Conservation (phyloP, 2,329 filamentous ascomycete species). For the Neopestalotiopsis rosae region DNA sequence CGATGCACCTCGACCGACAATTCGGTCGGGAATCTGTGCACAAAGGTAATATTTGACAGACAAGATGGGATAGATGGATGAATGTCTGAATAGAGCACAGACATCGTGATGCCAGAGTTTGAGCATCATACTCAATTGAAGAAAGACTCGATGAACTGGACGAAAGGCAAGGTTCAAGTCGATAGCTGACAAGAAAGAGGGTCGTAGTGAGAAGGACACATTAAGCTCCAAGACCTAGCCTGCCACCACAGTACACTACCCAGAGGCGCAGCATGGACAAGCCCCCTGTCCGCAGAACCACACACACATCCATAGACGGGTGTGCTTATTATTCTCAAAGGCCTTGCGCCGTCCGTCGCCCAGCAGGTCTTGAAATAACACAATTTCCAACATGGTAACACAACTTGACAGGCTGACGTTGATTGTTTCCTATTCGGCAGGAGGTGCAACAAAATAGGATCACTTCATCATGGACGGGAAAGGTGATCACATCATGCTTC, state of each 20-base stretch:
- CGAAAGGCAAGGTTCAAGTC: no score
- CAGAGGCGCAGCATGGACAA: conserved; percentile 6
- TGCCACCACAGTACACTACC: not conserved
- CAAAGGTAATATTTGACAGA: no score
- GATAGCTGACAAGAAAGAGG: not conserved
- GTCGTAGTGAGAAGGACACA: not conserved
- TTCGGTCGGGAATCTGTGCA: not conserved
- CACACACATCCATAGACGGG: not conserved
- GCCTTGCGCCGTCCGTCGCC: conserved; percentile 9
- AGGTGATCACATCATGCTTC: conserved; percentile 4
- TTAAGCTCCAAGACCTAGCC: not conserved
- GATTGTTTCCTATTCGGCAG: conserved; percentile 4
- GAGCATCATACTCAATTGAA: not conserved
- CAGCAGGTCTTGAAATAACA: not conserved
- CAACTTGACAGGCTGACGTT: conserved; percentile 17
- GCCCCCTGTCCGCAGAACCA: not conserved
- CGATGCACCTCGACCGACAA: not conserved
- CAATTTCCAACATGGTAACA: conserved; percentile 13
- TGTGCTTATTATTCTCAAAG: conserved; percentile 15
- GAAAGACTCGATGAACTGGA: not conserved
- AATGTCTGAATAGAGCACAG: no score
- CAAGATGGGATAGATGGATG: no score
- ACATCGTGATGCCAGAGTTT: no score
- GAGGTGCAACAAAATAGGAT: not conserved
- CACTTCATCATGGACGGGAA: not conserved